phyloP scores from a whole-genome alignment of 371 early-diverging fungal genomes.

The Chytridiales sp. region DNA sequence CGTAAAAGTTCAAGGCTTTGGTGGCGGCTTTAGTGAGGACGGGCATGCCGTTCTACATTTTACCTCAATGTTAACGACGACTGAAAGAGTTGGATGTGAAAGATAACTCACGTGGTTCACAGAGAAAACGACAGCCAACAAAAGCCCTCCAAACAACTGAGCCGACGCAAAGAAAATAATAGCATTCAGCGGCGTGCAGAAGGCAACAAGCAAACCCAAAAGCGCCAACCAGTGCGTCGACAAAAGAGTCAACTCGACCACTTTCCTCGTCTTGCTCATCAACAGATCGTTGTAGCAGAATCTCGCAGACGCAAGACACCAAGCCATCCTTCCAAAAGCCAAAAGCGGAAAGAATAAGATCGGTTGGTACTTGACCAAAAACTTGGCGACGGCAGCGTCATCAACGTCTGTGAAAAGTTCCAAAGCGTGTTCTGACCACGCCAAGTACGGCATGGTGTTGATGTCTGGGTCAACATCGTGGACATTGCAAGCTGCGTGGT shows the following conservation, averaged over 20 bases:
- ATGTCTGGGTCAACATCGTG: constrained; percentile 86
- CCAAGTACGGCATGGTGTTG: constrained; percentile 60
- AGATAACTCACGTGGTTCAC: constrained; percentile 66
- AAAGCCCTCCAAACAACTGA: constrained; percentile 74
- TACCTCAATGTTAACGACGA: no score
- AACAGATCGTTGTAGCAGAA: constrained; percentile 60
- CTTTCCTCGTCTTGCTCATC: constrained; percentile 36
- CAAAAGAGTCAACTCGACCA: constrained; percentile 61
- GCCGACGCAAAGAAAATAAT: constrained; percentile 66
- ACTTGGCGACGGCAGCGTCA: constrained; percentile 64
- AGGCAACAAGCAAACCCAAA: constrained; percentile 54
- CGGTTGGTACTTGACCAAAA: constrained; percentile 75
- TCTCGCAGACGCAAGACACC: constrained; percentile 69
- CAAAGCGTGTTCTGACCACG: constrained; percentile 72
- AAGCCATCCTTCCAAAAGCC: constrained; percentile 57
- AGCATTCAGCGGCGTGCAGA: constrained; percentile 53
- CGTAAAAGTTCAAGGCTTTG: constrained; percentile 74
- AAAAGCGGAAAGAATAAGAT: constrained; percentile 79
- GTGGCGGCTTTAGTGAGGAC: constrained; percentile 71
- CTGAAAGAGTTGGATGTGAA: not conserved
- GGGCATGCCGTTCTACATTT: constrained; percentile 75
- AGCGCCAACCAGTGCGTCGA: constrained; percentile 73
- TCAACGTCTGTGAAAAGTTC: constrained; percentile 67
- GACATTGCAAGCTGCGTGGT: constrained; percentile 83
- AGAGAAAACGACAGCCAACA: constrained; percentile 77